phyloP scores from a whole-genome alignment of 192 early-diverging fungal genomes.

The Backusella mclennaniae region DNA sequence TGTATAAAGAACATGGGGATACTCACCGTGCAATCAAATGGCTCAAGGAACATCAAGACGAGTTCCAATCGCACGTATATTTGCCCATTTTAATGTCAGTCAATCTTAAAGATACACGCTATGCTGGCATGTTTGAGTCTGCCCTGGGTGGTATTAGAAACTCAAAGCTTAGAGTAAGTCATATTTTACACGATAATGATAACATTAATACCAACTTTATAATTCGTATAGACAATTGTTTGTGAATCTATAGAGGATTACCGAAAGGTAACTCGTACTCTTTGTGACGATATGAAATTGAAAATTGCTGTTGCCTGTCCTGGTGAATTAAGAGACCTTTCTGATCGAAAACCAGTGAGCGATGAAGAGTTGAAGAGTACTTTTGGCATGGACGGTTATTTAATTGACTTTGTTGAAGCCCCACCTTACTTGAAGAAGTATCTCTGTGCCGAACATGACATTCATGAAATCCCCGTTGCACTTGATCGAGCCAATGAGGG shows the following conservation, averaged over 20 bases:
- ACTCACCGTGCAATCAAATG: conserved; percentile 65
- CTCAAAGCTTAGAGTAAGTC: conserved; percentile 48
- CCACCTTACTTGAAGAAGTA: conserved; percentile 60
- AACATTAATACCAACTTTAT: background rate
- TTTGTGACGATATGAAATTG: conserved; percentile 59
- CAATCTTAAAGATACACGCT: conserved; percentile 60
- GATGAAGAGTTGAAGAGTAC: conserved; percentile 29
- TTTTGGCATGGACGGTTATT: conserved; percentile 71
- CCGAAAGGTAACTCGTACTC: conserved; percentile 56
- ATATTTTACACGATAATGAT: background rate
- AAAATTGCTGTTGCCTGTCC: conserved; percentile 63
- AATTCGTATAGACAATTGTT: conserved; percentile 68
- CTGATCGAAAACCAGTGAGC: conserved; percentile 34
- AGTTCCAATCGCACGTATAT: conserved; percentile 71
- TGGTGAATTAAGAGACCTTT: conserved; percentile 22
- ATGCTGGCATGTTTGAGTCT: conserved; percentile 68
- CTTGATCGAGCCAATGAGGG: background rate
- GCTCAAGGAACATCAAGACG: conserved; percentile 59
- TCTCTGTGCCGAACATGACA: conserved; percentile 56
- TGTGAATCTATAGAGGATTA: conserved; percentile 82
- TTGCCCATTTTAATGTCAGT: conserved; percentile 73
- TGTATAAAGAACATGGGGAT: conserved; percentile 51
- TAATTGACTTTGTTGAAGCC: conserved; percentile 75
- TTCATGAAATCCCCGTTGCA: conserved; percentile 56
- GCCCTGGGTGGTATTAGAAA: conserved; percentile 37